These are phyloP conservation scores for Clarkia xantiana DNA, from an alignment of 345 rosid species.

Conservation along the genomic window DNA sequence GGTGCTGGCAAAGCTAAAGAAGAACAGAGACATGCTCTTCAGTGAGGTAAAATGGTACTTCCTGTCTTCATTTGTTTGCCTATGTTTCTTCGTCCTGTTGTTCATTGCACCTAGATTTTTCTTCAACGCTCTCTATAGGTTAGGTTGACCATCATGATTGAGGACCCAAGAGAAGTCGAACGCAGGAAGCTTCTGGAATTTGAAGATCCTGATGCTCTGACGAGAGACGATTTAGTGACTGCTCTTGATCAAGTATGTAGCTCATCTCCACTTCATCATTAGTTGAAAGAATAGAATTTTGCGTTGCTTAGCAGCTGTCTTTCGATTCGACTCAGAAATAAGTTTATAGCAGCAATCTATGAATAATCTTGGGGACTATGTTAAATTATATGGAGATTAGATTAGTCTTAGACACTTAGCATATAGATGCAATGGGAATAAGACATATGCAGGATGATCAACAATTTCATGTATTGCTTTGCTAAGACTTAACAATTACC, in stretches of 20 bases:
- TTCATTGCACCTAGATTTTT: background rate
- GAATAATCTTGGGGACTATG: too few relatives aligned
- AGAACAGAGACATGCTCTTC: slow-evolving; percentile 84
- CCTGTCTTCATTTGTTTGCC: background rate
- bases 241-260: slow-evolving; percentile 50
- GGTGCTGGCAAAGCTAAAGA: slow-evolving; percentile 70
- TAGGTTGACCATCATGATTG: slow-evolving; percentile 69
- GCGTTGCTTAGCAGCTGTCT: too few relatives aligned
- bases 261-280: background rate
- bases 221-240: slow-evolving; percentile 73
- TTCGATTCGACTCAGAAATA: too few relatives aligned
- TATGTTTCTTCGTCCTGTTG: too few relatives aligned
- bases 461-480: background rate
- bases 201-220: slow-evolving; percentile 58
- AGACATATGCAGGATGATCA: too few relatives aligned
- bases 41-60: slow-evolving; percentile 33
- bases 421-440: too few relatives aligned
- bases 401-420: too few relatives aligned
- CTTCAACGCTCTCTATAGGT: slow-evolving; percentile 24
- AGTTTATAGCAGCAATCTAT: too few relatives aligned
- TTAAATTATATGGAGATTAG: too few relatives aligned
- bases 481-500: slow-evolving; percentile 9
- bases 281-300: too few relatives aligned
- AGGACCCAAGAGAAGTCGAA: slow-evolving; percentile 87
- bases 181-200: slow-evolving; percentile 76